These are phyloP conservation scores for Scenedesmus sp. DNA, from an alignment of 163 green algal species.

Conservation along the genomic window DNA sequence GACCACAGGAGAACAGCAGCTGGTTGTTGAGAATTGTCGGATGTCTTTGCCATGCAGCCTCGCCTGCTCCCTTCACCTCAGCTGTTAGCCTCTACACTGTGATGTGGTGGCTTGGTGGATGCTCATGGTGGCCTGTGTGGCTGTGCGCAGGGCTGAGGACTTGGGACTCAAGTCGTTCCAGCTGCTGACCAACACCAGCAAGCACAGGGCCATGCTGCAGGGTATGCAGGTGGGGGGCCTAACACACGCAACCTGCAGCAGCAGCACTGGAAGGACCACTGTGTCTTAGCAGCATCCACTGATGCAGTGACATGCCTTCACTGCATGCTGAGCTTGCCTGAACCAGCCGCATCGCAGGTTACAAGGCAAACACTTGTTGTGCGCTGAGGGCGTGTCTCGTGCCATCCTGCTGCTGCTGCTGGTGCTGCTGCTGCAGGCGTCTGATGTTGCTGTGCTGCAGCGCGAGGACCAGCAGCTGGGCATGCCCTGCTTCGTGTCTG, in stretches of 20 bases:
- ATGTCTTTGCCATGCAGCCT: too few species aligned
- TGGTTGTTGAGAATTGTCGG: too few species aligned
- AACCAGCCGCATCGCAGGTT: too few species aligned
- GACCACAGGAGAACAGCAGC: too few species aligned
- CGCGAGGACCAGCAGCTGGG: conserved; percentile 35
- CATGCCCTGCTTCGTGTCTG: conserved; percentile 15
- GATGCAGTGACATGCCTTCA: too few species aligned
- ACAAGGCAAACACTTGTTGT: too few species aligned
- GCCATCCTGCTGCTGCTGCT: background rate
- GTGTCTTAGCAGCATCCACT: background rate
- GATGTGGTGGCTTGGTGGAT: too few species aligned
- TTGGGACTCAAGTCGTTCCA: conserved; percentile 15
- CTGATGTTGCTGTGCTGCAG: conserved; percentile 42
- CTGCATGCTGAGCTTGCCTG: too few species aligned
- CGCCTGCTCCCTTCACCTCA: too few species aligned
- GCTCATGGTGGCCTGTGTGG: too few species aligned
- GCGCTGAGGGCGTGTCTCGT: too few species aligned
- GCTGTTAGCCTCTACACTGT: too few species aligned
- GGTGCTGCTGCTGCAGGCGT: conserved; percentile 9
- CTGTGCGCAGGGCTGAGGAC: background rate
- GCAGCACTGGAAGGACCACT: conserved; percentile 9
- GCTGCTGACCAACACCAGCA: conserved; percentile 36
- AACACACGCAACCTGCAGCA: background rate
- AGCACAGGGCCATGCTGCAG: conserved; percentile 44
- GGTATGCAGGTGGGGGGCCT: background rate